Base-by-base conservation (phyloP, 768 basidiomycete species). In the Xerocomus potaroensis region DNA sequence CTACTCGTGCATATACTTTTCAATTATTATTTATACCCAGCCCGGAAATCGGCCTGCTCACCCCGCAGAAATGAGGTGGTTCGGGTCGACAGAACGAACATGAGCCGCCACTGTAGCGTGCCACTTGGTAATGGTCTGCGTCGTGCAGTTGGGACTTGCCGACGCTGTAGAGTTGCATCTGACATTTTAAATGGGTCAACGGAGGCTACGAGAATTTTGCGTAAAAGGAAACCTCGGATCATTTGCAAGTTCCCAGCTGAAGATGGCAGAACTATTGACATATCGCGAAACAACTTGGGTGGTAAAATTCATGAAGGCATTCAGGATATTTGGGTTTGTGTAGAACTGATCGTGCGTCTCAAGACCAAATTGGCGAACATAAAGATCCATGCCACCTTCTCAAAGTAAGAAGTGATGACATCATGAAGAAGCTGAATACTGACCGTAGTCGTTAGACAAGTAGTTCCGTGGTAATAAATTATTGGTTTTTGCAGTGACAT, bases 1-100 rank as follows among this genome's bases (percentile, higher is more conserved):
- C 73, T 72, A 36, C 35, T 71, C 70, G n/a, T 34, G 29, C 32
- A 21, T 23, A 44, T 14, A 47, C 39, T 27, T 21, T 21, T 24
- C 1, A 34, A 43, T 41, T 18, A 51, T 24, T 12, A 41, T 27
- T 39, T 31, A 14, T 38, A 18, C n/a, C 27, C 30, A 9, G 39
- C 12, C 16, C 18, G 33, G 19, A 22, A 45, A 18, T 3, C 37
- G 29, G 12, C 38, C 32, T 33, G 55, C 75, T 51, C 59, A 84
- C 79, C 84, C 84, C 21, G 82, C 70, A 15, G 80, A 72, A 35
- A 84, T 70, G 29, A 85, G 66, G 61, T 87, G 84, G 53, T 85
- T 83, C 8, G 75, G 73, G 58, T 86, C 84, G 18, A 76, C 53
- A 0, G 55, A 48, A 30, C 62, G 65, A 41, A 84, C 69, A 48